phyloP scores from a whole-genome alignment of 805 yeast genomes.

The Lachancea quebecensis region DNA sequence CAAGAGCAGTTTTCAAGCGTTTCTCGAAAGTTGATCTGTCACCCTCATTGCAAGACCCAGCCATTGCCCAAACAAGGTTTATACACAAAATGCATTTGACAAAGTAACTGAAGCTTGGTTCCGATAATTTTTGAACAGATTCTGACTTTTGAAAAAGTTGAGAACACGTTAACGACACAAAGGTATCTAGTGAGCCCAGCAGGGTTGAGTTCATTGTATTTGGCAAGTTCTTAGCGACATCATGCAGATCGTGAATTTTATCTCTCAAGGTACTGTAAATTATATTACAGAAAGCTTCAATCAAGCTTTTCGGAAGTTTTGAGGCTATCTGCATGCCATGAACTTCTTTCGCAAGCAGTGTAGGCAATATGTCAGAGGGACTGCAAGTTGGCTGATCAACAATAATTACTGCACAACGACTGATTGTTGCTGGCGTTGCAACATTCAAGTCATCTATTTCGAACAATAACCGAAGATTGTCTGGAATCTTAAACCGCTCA shows the following conservation, averaged over 20 bases:
- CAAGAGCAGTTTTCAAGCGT: not conserved
- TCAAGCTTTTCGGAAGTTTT: not conserved
- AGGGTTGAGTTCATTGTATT: slow-evolving; percentile 3
- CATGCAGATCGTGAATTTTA: not conserved
- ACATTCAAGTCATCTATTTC: slow-evolving; percentile 61
- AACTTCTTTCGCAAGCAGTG: not conserved
- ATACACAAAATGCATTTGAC: not conserved
- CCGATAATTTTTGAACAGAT: not conserved
- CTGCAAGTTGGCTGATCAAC: slow-evolving; percentile 22
- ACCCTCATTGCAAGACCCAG: slow-evolving; percentile 5
- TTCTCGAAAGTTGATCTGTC: slow-evolving; percentile 2
- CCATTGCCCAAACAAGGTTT: slow-evolving; percentile 5
- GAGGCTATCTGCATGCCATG: not conserved
- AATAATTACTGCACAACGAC: slow-evolving; percentile 88
- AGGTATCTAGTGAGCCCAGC: not conserved
- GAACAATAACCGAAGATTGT: slow-evolving; percentile 58
- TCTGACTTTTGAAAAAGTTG: not conserved
- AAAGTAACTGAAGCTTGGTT: not conserved
- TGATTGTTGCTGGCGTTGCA: slow-evolving; percentile 87
- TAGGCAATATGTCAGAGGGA: slow-evolving; percentile 2
- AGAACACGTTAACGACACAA: slow-evolving; percentile 1
- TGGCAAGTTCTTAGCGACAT: not conserved
- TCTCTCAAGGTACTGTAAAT: not conserved
- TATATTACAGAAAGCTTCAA: not conserved
- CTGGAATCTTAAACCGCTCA: slow-evolving; percentile 66